Conservation (phyloP, 1,284 basidiomycete genomes). For the Papiliotrema laurentii region DNA sequence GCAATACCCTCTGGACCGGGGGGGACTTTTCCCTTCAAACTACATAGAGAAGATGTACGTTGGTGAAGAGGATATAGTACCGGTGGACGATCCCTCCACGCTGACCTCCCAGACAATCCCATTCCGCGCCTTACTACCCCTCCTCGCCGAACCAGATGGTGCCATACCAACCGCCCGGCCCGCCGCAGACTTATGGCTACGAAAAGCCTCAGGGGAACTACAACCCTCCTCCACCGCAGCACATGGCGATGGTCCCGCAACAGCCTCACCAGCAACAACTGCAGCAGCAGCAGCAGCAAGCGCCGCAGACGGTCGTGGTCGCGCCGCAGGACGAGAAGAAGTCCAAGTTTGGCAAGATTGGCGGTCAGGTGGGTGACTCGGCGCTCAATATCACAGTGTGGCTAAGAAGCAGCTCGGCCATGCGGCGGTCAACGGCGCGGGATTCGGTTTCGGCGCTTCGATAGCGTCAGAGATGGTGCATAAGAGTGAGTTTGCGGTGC, state of each 20-base stretch:
- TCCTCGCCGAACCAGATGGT: conserved; percentile 16
- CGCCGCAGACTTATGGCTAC: neutral
- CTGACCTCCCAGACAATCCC: conserved; percentile 1
- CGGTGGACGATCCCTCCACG: neutral
- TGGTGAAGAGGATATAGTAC: neutral
- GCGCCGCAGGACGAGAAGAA: conserved; percentile 24
- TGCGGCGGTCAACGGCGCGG: conserved; percentile 30
- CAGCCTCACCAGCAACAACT: conserved; percentile 6
- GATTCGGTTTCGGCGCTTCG: conserved; percentile 31
- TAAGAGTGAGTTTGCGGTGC: conserved; percentile 20
- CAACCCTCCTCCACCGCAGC: conserved; percentile 12
- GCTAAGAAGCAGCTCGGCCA: conserved; percentile 25
- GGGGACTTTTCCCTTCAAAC: conserved; percentile 41
- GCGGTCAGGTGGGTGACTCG: conserved; percentile 29
- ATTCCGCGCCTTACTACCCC: conserved; percentile 8
- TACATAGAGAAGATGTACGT: conserved; percentile 44
- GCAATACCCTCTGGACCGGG: conserved; percentile 19
- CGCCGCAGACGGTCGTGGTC: conserved; percentile 17
- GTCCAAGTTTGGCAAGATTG: conserved; percentile 37
- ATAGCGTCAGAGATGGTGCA: conserved; percentile 25
- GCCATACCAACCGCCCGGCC: conserved; percentile 13
- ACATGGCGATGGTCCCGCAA: conserved; percentile 8
- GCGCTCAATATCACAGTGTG: too few species aligned
- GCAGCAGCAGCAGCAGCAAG: conserved; percentile 17
- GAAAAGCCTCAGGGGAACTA: conserved; percentile 7